Evolutionary conservation across 1,284 basidiomycete genomes (phyloP), one percentile per base, ranked within the genome.

Genomic region (Ceratobasidium sp.): DNA sequence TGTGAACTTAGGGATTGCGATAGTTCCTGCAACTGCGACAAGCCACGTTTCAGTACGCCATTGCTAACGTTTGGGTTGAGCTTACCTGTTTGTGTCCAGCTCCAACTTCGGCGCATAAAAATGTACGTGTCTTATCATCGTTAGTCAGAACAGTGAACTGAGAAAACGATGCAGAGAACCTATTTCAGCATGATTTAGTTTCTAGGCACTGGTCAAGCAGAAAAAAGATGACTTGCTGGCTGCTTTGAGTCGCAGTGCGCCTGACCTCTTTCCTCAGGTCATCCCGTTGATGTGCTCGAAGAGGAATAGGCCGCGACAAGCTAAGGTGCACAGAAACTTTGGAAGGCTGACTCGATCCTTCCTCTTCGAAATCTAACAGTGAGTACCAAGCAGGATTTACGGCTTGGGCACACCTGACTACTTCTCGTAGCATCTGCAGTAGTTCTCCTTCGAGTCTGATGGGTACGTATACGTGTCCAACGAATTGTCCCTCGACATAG

Each of bases 401-500:
- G 13, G 79, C 77, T 78, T 83, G 85, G 22, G 88, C 87, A 22
- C 83, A 79, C 1, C 77, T 68, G n/a, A 90, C 78, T 0, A 85
- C 85, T 24, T 86, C 83, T 74, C 82, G 78, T 22, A 93, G 76
- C n/a, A 90, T 77, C 81, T 75, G 82, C 81, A 63, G 91, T 49
- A 54, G 53, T 48, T 22, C 82, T 76, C 16, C 86, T 83, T 83
- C 80, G 34, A 92, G 74, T 27, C 80, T 76, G 68, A 93, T 79
- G 1, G 90, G 86, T 11, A 93, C 84, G 80, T 91, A 95, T 74
- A 94, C 86, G 82, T 94, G 88, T 16, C 90, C 85, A 0, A 90
- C 88, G 80, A 88, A 94, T 80, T 94, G 92, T 0, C 93, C 94
- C 34, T 93, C 91, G 11, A 92, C 87, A 79, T 94, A 91, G 0